Evolutionary conservation across 345 rosid genomes (phyloP).

Genomic region (Moricandia arvensis): DNA sequence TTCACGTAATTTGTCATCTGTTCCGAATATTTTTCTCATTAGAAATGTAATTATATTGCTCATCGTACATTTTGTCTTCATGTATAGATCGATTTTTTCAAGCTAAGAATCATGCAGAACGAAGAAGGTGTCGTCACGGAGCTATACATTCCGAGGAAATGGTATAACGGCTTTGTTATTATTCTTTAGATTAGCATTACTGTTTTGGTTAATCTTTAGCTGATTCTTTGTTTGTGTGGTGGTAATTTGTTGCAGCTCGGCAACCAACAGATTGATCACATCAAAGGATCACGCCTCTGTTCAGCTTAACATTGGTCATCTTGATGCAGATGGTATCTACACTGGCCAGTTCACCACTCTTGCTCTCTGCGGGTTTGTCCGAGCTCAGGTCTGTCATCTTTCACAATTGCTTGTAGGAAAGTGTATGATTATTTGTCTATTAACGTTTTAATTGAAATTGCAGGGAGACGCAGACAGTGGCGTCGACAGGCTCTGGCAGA

Average conservation of each 20-base stretch:
- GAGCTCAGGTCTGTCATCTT: conserved; percentile 54
- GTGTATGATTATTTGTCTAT: background rate
- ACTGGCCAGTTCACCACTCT: conserved; percentile 53
- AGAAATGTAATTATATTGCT: background rate
- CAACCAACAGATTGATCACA: conserved; percentile 69
- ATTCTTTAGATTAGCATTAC: background rate
- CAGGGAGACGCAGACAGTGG: conserved; percentile 78
- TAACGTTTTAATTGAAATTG: background rate
- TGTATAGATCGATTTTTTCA: conserved; percentile 1
- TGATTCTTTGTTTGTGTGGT: background rate
- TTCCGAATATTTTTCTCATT: background rate
- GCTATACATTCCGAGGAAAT: conserved; percentile 90
- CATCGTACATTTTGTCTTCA: background rate
- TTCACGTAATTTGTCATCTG: background rate
- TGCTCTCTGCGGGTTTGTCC: conserved; percentile 71
- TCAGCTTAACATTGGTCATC: conserved; percentile 64
- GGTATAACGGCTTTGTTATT: conserved; percentile 38
- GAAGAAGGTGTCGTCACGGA: conserved; percentile 86
- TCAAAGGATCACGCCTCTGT: conserved; percentile 73
- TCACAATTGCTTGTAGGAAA: background rate
- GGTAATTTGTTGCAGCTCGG: conserved; percentile 49
- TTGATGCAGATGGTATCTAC: conserved; percentile 58
- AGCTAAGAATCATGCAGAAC: conserved; percentile 69
- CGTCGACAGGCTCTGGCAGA: conserved; percentile 61
- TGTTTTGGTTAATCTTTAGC: background rate